phyloP scores from a whole-genome alignment of 164 flowering plant genomes.

The Houttuynia cordata region DNA sequence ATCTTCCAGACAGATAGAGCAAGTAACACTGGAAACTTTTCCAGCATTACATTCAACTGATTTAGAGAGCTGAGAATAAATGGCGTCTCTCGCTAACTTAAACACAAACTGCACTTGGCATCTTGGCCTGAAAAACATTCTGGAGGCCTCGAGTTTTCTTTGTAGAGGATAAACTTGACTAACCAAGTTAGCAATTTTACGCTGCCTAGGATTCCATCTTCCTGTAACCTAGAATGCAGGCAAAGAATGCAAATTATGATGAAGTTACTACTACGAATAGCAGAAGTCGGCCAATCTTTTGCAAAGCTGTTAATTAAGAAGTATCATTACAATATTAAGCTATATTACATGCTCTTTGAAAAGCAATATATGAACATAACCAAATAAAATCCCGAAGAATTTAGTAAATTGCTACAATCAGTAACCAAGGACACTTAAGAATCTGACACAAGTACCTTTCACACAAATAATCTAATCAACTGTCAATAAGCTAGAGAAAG shows the following conservation, averaged over 20 bases:
- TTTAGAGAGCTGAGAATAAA: slow-evolving; percentile 38
- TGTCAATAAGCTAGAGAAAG: too few relatives aligned
- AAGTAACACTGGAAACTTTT: slow-evolving; percentile 28
- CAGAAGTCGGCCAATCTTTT: too few relatives aligned
- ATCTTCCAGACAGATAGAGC: slow-evolving; percentile 73
- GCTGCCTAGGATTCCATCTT: slow-evolving; percentile 33
- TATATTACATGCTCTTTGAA: too few relatives aligned
- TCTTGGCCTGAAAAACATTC: slow-evolving; percentile 25
- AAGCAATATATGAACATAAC: too few relatives aligned
- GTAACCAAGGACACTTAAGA: too few relatives aligned
- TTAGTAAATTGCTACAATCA: too few relatives aligned
- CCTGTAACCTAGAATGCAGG: slow-evolving; percentile 22
- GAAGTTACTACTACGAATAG: background rate
- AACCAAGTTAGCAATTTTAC: slow-evolving; percentile 26
- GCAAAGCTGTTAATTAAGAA: too few relatives aligned
- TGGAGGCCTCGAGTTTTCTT: slow-evolving; percentile 29
- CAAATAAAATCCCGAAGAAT: too few relatives aligned
- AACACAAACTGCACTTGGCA: slow-evolving; percentile 41
- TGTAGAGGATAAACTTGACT: slow-evolving; percentile 31
- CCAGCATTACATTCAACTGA: slow-evolving; percentile 14
- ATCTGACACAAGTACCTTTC: too few relatives aligned
- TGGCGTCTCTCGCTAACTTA: slow-evolving; percentile 62
- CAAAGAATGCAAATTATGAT: background rate
- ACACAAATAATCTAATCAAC: too few relatives aligned
- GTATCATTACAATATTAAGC: too few relatives aligned